Evolutionary conservation across 306 rosid genomes (phyloP), one percentile per base, ranked within the genome.

Genomic region (Chamaecrista fasciculata): DNA sequence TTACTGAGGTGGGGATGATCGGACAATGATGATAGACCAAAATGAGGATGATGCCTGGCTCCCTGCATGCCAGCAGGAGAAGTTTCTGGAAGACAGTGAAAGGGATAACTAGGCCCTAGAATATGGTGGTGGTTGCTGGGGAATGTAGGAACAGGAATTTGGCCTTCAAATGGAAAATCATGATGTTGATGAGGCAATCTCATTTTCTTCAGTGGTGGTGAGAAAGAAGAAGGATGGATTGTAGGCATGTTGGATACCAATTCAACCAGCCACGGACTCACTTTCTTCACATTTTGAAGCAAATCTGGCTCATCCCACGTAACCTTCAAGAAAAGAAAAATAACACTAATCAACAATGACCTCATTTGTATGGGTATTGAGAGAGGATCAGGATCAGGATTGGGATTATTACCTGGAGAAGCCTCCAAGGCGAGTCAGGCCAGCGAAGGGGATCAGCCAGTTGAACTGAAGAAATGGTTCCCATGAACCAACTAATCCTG

Each of bases 41-140:
- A 93, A 82, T 81, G 90, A 87, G 88, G 91, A 85, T 93, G 91
- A 85, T 93, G 98, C 98, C 97, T 90, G 98, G 98, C 98, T 93
- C 98, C 98, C 98, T 93, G 98, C 98, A 93, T 93, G 98, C 98
- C 96, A 86, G 98, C 96, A 92, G 98, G 96, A 84, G 89, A 66
- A 76, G 75, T 86, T 69, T 92, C 86, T 76, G 91, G 85, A 74
- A 81, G 79, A 87, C 77, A 86, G 78, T 87, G 76, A 5, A 86
- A 87, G 55, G 81, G 86, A 83, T 78, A 81, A 82, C 80, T 72
- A 44, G 85, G 76, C 51, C 89, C 90, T 72, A 87, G 79, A 76
- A 86, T n/a, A n/a, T n/a, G n/a, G n/a, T n/a, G n/a, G n/a, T n/a
- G 81, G 64, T 86, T 83, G 73, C 82, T 69, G 33, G 96, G 51